Evolutionary conservation across 2,329 filamentous ascomycete genomes (phyloP), one percentile per base, ranked within the genome.

Genomic region (Trichoderma lentiforme): DNA sequence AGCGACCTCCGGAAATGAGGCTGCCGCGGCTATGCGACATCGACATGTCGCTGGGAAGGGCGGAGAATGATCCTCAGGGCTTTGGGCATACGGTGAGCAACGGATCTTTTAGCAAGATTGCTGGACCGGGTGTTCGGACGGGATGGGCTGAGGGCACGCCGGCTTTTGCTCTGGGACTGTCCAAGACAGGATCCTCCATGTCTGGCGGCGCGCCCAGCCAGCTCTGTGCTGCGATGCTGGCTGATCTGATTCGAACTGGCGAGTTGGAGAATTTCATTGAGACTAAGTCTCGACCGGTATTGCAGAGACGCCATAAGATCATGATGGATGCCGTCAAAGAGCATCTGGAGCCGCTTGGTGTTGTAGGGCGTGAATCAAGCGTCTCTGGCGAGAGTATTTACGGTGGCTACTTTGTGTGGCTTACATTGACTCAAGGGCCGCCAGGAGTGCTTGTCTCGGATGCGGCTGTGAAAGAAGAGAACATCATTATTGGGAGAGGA

Each of bases 381-480:
- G 81, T 86, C 70, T 76, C 80, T 1, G 79, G 83, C 70, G 80
- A 83, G 39, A 79, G 83, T 4, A 80, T 91, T 3, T 91, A 91
- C 34, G 94, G 94, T 0, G 94, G 94, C 0, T 97, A 95, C 79
- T 97, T 97, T 79, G 84, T 97, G 62, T 97, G 94, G 94, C 81
- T 97, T 30, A 86, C 84, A 1, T 80, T 97, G 5, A 90, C 91
- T 0, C 74, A 79, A 2, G 80, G 74, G 70, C 58, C 83, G 3
- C 82, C 91, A 69, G 83, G 85, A 9, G 89, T 82, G 36, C 84
- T 86, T 8, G 83, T 94, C 36, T 88, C 88, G 7, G 81, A 85
- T 75, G 83, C 84, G 51, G 91, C 91, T 18, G 82, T 86, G 77
- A 81, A 84, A 26, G 87, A 91, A 70, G 91, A 92, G 79, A 89